Conservation (phyloP, 306 rosid species). For the Malus domestica region ASM211411v1 NC_041803.1:3709501-3710000, state of each 20-base stretch:
- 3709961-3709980: background rate
- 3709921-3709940: background rate
- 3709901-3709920: background rate
- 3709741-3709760: slow-evolving; percentile 82
- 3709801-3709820: slow-evolving; percentile 83
- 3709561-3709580: slow-evolving; percentile 99
- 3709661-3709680: slow-evolving; percentile 7
- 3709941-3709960: background rate
- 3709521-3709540: slow-evolving; percentile 44
- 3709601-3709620: slow-evolving; percentile 99
- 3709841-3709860: slow-evolving; percentile 34
- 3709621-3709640: slow-evolving; percentile 97
- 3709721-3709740: slow-evolving; percentile 90
- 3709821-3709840: slow-evolving; percentile 94
- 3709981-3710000: background rate
- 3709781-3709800: slow-evolving; percentile 61
- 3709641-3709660: slow-evolving; percentile 47
- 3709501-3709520: slow-evolving; percentile 2
- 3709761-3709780: slow-evolving; percentile 98
- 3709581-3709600: slow-evolving; percentile 97
- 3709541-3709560: slow-evolving; percentile 84
- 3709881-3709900: background rate
- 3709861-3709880: background rate
- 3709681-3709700: background rate
- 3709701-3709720: slow-evolving; percentile 1